phyloP scores from a whole-genome alignment of 2,329 filamentous ascomycete genomes.

The Monosporascus sp. region DNA sequence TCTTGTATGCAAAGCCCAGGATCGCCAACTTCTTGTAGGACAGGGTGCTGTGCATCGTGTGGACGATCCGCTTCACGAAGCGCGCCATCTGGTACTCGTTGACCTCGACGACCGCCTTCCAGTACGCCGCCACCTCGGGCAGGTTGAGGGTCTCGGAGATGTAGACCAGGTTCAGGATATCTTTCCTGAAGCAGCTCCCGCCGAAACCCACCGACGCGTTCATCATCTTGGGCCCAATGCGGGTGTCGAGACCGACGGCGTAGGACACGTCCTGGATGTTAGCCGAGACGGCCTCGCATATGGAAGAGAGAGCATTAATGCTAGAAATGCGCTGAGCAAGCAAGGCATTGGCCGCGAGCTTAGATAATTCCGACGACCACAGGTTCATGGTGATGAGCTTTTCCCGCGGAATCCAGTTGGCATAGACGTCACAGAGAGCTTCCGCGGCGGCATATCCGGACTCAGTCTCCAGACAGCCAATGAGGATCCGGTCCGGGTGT shows the following conservation, averaged over 20 bases:
- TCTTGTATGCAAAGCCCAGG: constrained; percentile 76
- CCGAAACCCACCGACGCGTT: constrained; percentile 75
- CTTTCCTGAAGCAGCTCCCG: constrained; percentile 78
- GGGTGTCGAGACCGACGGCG: constrained; percentile 63
- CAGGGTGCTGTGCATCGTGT: constrained; percentile 63
- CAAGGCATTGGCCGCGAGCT: constrained; percentile 76
- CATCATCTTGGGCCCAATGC: constrained; percentile 69
- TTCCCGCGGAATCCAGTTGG: constrained; percentile 62
- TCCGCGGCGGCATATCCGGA: constrained; percentile 58
- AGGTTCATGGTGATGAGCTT: constrained; percentile 69
- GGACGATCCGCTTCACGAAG: constrained; percentile 62
- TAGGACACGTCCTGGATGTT: constrained; percentile 68
- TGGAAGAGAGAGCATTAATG: constrained; percentile 76
- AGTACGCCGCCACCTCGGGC: constrained; percentile 69
- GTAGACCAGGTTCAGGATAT: constrained; percentile 69
- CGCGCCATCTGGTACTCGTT: constrained; percentile 71
- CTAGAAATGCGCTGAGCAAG: constrained; percentile 75
- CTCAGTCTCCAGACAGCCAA: constrained; percentile 61
- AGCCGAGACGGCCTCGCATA: constrained; percentile 72
- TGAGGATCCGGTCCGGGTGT: constrained; percentile 67
- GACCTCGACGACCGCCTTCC: constrained; percentile 68
- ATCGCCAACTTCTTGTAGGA: constrained; percentile 67
- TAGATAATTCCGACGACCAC: constrained; percentile 74
- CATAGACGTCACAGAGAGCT: constrained; percentile 62
- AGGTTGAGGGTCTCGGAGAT: constrained; percentile 66